These are phyloP conservation scores for Lupinus albus DNA, from an alignment of 306 rosid species.

Conservation along the genomic window DNA sequence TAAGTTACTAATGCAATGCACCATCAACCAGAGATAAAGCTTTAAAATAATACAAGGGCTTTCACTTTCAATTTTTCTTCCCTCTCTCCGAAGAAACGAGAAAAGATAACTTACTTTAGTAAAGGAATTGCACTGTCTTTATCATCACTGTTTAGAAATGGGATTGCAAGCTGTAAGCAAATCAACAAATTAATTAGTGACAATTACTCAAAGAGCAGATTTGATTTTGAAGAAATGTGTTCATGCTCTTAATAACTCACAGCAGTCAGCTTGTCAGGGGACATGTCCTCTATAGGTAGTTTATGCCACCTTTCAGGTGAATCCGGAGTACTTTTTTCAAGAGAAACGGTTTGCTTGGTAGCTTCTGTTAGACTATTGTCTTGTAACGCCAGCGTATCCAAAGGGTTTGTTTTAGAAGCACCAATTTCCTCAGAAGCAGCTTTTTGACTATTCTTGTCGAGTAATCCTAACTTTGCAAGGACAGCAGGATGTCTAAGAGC, in stretches of 20 bases:
- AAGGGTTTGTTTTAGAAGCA: slow-evolving; percentile 42
- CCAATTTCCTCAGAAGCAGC: slow-evolving; percentile 40
- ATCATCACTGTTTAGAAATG: slow-evolving; percentile 55
- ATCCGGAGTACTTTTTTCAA: slow-evolving; percentile 45
- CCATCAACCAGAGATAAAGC: slow-evolving; percentile 35
- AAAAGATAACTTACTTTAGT: slow-evolving; percentile 59
- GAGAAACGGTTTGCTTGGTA: slow-evolving; percentile 43
- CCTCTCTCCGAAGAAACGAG: slow-evolving; percentile 11
- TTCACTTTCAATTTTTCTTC: slow-evolving; percentile 21
- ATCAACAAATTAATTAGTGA: slow-evolving; percentile 23
- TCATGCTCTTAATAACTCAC: slow-evolving; percentile 59
- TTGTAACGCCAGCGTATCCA: slow-evolving; percentile 48
- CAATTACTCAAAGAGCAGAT: slow-evolving; percentile 25
- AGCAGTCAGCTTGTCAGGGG: slow-evolving; percentile 63
- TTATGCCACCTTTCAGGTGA: slow-evolving; percentile 56
- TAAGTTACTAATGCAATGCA: slow-evolving; percentile 35
- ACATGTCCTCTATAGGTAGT: slow-evolving; percentile 58
- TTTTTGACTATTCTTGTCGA: slow-evolving; percentile 42
- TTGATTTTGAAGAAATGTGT: slow-evolving; percentile 22
- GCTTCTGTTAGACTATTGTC: slow-evolving; percentile 43
- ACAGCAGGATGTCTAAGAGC: slow-evolving; percentile 66
- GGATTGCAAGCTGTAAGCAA: slow-evolving; percentile 74
- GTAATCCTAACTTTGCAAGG: slow-evolving; percentile 71
- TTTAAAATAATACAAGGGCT: neutral
- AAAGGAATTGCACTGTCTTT: slow-evolving; percentile 72